A percentile compares a stretch with the other conserved stretches of the same genome.
phyloP scores from a whole-genome alignment of 2,329 filamentous ascomycete genomes.

The Boeremia exigua region DNA sequence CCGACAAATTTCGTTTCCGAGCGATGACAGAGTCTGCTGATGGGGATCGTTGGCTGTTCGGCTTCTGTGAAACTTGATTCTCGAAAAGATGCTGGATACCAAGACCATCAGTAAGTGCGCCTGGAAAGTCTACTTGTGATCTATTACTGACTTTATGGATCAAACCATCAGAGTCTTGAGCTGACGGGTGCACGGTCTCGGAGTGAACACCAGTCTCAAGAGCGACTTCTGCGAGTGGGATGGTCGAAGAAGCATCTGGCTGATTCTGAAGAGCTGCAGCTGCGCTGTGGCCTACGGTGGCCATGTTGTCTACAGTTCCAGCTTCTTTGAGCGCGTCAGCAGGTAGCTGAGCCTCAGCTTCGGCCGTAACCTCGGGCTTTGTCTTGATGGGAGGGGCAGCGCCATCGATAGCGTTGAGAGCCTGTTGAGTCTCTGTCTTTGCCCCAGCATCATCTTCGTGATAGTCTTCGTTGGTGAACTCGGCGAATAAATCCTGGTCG shows the following conservation, averaged over 20 bases:
- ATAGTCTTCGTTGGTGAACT: conserved; percentile 1
- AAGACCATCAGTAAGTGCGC: neutral
- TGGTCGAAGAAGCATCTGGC: neutral
- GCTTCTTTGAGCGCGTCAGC: neutral
- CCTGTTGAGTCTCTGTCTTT: neutral
- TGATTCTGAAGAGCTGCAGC: neutral
- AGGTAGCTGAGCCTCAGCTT: neutral
- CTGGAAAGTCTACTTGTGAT: neutral
- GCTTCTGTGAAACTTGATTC: neutral
- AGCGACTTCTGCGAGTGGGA: neutral
- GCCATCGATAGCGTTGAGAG: no score
- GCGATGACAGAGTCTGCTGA: neutral
- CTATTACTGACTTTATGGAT: neutral
- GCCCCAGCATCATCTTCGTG: neutral
- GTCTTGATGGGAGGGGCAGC: neutral
- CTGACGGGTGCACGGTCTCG: neutral
- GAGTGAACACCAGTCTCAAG: neutral
- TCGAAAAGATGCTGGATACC: neutral
- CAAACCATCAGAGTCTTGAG: neutral
- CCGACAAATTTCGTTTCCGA: neutral
- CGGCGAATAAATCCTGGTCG: neutral
- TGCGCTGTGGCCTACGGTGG: no score
- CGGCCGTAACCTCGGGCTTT: neutral
- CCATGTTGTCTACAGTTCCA: neutral
- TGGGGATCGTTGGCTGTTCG: neutral